phyloP scores from a whole-genome alignment of 495 filamentous ascomycete species.

The Xylaria cubensis region DNA sequence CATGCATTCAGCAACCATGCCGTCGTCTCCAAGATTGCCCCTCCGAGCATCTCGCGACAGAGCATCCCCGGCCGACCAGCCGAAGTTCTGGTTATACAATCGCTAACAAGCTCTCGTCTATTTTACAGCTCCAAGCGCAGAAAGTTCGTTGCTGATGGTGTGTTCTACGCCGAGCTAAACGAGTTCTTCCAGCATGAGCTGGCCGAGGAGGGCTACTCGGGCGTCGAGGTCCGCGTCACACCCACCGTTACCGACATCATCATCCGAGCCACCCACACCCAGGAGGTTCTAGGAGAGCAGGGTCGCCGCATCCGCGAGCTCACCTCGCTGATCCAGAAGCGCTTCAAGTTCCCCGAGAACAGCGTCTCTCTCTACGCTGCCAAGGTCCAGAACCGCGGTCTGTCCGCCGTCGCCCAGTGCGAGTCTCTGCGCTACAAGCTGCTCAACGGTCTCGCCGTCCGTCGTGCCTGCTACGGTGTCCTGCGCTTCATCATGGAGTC shows the following conservation, averaged over 20 bases:
- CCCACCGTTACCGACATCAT: conserved; percentile 99
- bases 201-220: conserved; percentile 99
- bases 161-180: conserved; percentile 99
- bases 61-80: not conserved
- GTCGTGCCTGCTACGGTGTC: conserved; percentile 98
- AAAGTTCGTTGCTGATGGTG: conserved; percentile 99
- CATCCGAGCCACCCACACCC: conserved; percentile 99
- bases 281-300: conserved; percentile 99
- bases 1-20: conserved; percentile 16
- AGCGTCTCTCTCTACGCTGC: conserved; percentile 99
- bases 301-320: conserved; percentile 99
- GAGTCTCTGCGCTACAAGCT: conserved; percentile 99
- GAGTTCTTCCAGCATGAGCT: conserved; percentile 99
- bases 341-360: conserved; percentile 99
- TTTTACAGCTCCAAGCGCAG: conserved; percentile 85
- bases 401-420: conserved; percentile 99
- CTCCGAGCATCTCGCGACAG: not conserved
- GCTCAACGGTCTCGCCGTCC: conserved; percentile 96
- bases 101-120: conserved; percentile 27
- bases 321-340: conserved; percentile 99
- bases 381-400: conserved; percentile 99
- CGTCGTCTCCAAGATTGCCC: conserved; percentile 12
- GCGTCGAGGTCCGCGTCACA: conserved; percentile 99
- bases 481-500: conserved; percentile 99
- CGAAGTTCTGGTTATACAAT: not conserved